Base-by-base conservation (phyloP, 441 rosid species). In the Theobroma grandiflorum region DNA sequence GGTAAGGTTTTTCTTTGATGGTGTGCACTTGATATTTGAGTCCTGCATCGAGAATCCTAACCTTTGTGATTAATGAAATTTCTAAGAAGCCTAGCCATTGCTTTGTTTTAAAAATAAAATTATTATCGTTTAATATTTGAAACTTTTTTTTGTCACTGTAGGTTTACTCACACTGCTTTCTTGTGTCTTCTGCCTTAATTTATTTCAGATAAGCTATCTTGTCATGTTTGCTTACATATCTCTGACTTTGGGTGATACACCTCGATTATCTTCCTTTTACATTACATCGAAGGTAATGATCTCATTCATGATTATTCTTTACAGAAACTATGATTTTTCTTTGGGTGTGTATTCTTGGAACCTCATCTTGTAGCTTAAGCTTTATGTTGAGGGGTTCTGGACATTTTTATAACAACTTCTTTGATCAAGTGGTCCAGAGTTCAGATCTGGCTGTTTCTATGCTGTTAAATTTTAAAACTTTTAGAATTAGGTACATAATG, bases 221-320 rank as follows among this genome's bases (percentile, higher is more conserved):
- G 99, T 96, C 85, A 96, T 96, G 99, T 96, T 96, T 87, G 98
- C 95, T 70, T 96, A 96, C 86, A 95, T 96, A 83, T 95, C 99
- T 77, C 95, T 97, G 79, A 88, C 98, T 75, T 86, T 97, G 72
- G 99, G 99, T 20, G 95, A 92, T 80, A 75, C 97, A 65, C 97
- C 95, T 80, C 95, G 81, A 69, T 77, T 92, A 70, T 85, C 94
- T 77, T 88, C 94, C 42, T 94, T 94, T 83, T 95, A 92, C 84
- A 78, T 97, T 78, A 88, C 95, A 69, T 97, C 99, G 16, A 97
- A 94, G 99, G 99, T 94, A 87, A 45, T 61, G 26, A 76, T 79
- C 76, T 80, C 35, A 33, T 79, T 83, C 45, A 26, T 58, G 71
- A 74, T 58, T 69, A 79, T 38, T 43, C 53, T 81, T 52, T 75